Evolutionary conservation across 2,329 filamentous ascomycete genomes (phyloP), one percentile per base, ranked within the genome.

Genomic region (Fusarium globosum): DNA sequence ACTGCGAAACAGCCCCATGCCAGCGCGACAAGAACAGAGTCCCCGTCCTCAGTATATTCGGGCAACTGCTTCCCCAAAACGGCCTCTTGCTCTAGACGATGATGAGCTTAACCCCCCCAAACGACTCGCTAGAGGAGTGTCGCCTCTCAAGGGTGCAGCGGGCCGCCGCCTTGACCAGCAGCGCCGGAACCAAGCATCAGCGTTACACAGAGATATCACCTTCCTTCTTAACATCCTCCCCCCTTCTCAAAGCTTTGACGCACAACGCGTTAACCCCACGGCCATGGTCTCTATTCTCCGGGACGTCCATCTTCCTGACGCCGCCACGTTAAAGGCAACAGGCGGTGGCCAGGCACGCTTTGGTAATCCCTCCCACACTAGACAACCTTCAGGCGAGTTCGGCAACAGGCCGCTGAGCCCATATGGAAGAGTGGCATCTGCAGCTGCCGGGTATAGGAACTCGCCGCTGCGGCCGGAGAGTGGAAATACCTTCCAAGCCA

Each of bases 111-210:
- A 90, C 74, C 92, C 93, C 26, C 94, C 95, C 2, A 93, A 95
- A 76, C 98, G 98, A 81, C 88, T 98, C 58, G 89, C 92, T 55
- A 91, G 97, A 49, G 95, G 93, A n/a, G 95, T 94, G 64, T 98
- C 96, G 10, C 96, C 97, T 0, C 87, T 98, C 42, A 99, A 98
- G 81, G 94, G 94, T 20, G 94, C 94, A 3, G 94, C 96, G 42
- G 94, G 94, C 33, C 92, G 95, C 63, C 92, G 95, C 41, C 87
- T 97, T 28, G 94, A 96, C 77, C 93, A 96, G 79, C 91, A 94
- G 79, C 88, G 90, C 58, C 87, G 91, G 10, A 90, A 88, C 76
- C 89, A 89, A 73, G 85, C 85, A 18, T 88, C 92, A 6, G 91
- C 93, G 2, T 87, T 98, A 42, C 94, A 96, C 35, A 90, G 93